Base-by-base conservation (phyloP, 371 early-diverging fungal genomes). In the Chytridium lagenaria region DNA sequence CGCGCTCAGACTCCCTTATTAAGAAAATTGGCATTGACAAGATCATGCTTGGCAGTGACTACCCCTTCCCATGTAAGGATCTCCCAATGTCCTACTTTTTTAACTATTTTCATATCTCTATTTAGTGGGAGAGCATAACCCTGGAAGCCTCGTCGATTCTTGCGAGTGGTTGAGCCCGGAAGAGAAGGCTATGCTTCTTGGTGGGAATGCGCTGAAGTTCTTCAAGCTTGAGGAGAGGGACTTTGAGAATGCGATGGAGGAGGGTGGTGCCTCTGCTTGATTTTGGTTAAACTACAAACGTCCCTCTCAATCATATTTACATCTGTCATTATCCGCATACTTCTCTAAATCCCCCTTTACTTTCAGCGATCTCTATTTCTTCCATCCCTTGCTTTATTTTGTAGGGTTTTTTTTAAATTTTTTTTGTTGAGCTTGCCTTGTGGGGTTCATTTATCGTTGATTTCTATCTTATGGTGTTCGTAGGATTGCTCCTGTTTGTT, bases 1-100 rank as follows among this genome's bases (percentile, higher is more conserved):
- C 67, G 87, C 90, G 5, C 82, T 91, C 33, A 77, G 81, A 69
- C n/a, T 82, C 88, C 33, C 55, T 90, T 59, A 83, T 91, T 71
- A 86, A 84, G 38, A 91, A 91, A 82, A 82, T 91, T 68, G 90
- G 90, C n/a, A 77, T 83, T 38, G 87, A 89, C 68, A 73, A 78
- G 34, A 82, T 91, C 59, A 86, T 91, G 80, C 75, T 89, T 19
- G 92, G 92, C 30, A 84, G 83, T 39, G 91, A 91, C 77, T 91
- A 90, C 59, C 92, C 92, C 2, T 91, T 91, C 79, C 91, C 90
- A n/a, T 67, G 77, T 77, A 70, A 50, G 69, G 52, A 16, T 0
- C 38, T 22, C 63, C 23, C 44, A 44, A 7, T 33, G 23, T n/a
- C 59, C 23, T 30, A 63, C 44, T 44, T 64, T 28, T 26, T 39